Evolutionary conservation across 1,284 basidiomycete genomes (phyloP), one percentile per base, ranked within the genome.

Genomic region (Sporisorium sorghi): DNA sequence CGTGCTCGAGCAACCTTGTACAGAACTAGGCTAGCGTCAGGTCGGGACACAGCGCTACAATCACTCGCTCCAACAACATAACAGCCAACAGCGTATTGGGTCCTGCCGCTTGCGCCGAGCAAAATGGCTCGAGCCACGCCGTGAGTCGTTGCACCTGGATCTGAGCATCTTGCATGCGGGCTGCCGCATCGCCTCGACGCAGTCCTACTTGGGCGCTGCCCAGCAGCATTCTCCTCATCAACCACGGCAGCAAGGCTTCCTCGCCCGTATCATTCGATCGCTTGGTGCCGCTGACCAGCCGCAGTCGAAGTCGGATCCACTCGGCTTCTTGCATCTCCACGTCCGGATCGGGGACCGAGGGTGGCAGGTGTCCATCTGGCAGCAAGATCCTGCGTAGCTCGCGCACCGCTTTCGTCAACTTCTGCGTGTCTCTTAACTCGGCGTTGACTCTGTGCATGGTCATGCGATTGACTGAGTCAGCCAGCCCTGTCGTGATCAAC

Each of bases 1-100:
- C 10, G 21, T 32, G 28, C 28, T 33, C 9, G 28, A 5, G 17
- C 32, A 48, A 30, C 9, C 28, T 46, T 37, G 24, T 43, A 37
- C 19, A 39, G 21, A 21, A 8, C 49, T 71, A 63, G 8, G 48
- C 26, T 17, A 67, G 17, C 5, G 65, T 59, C 32, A 77, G 26
- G 24, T 68, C 66, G 14, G 75, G 75, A 44, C 64, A 69, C n/a
- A 77, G 32, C 3, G 47, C 50, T 0, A 49, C 72, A 3, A 70
- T n/a, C 15, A 77, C 56, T 26, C 75, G 56, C 60, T 77, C 75
- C 8, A 75, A 55, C 5, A 77, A 42, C 61, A 70, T 33, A 40
- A 75, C 58, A n/a, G 66, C 72, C 21, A 77, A 48, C 12, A 68
- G 61, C 24, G 75, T 77, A 30, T 74, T 75, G 24, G 72, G 64